Base-by-base conservation (phyloP, 1,284 basidiomycete genomes). In the Fomes fomentarius region DNA sequence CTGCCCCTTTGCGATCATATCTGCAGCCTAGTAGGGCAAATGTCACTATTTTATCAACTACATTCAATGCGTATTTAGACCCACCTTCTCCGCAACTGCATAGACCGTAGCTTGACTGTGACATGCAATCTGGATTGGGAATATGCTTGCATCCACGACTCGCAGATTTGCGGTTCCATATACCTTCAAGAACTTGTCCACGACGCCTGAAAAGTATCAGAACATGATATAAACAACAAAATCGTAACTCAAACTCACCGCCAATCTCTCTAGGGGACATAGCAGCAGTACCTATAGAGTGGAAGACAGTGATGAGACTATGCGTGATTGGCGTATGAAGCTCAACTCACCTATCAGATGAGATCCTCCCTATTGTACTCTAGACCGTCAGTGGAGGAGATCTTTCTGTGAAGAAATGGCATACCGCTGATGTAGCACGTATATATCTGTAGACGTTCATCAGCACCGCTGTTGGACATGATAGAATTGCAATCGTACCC, bases 141-240 rank as follows among this genome's bases (percentile, higher is more conserved):
- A 47, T 30, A 73, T 60, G 12, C 58, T 62, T 1, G 69, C 28
- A 53, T 73, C 71, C 7, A 67, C 68, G 21, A 74, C 69, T 12
- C 72, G 64, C 12, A 74, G 42, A 58, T 74, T 74, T 31, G 47
- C 52, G 6, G 71, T 71, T 17, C 71, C 71, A 50, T 73, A 72
- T 2, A 69, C 67, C 55, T 72, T 67, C n/a, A 82, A 66, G 37
- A 69, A 69, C 15, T 74, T 65, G 67, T 79, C 78, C 38, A 83
- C 81, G 21, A 83, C 81, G 58, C 81, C 81, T 47, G 25, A 3
- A 8, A 21, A 35, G 14, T 26, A 33, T 35, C 15, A 35, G 33
- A 8, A 17, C 6, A 10, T 17, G 11, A n/a, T 35, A 22, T 19
- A 11, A 17, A 7, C 1, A 15, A n/a, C 9, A 10, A 12, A 17